A percentile compares a stretch with the other conserved stretches of the same genome.
These are phyloP conservation scores for Trichosporon faecale DNA, from an alignment of 1,284 basidiomycete species.

Conservation along the genomic window DNA sequence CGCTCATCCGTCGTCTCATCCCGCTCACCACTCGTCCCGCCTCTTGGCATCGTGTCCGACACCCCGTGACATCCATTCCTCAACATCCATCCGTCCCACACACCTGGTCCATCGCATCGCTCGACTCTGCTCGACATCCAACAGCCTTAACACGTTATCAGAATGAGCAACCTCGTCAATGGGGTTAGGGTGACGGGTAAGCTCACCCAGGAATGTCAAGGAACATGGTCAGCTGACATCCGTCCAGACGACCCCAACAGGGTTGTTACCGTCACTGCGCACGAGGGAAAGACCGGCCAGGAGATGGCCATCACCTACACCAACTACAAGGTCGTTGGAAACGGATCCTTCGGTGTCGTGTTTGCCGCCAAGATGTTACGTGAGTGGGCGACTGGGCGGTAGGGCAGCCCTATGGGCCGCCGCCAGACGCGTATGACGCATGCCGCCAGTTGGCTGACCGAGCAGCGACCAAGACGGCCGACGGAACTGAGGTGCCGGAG, in stretches of 20 bases:
- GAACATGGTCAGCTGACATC: conserved; percentile 21
- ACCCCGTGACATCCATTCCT: background rate
- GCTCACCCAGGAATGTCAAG: conserved; percentile 48
- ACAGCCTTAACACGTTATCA: conserved; percentile 6
- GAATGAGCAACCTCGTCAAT: conserved; percentile 59
- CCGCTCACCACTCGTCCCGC: background rate
- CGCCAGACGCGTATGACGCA: background rate
- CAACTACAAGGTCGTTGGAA: conserved; percentile 97
- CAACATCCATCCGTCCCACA: background rate
- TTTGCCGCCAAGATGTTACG: conserved; percentile 65
- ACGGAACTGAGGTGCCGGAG: conserved; percentile 60
- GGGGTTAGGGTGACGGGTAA: conserved; percentile 84
- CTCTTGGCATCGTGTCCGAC: background rate
- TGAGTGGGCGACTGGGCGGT: conserved; percentile 23
- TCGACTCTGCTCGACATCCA: background rate
- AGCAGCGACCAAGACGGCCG: conserved; percentile 39
- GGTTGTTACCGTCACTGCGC: conserved; percentile 89
- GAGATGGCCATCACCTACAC: conserved; percentile 89
- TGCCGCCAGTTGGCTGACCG: conserved; percentile 6
- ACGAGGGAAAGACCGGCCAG: conserved; percentile 88
- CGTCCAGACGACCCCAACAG: conserved; percentile 85
- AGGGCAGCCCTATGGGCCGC: no score
- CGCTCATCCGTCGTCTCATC: background rate
- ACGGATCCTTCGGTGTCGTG: conserved; percentile 98
- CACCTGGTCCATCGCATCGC: background rate